phyloP scores from a whole-genome alignment of 345 rosid species.

The Iberis pinnata region DNA sequence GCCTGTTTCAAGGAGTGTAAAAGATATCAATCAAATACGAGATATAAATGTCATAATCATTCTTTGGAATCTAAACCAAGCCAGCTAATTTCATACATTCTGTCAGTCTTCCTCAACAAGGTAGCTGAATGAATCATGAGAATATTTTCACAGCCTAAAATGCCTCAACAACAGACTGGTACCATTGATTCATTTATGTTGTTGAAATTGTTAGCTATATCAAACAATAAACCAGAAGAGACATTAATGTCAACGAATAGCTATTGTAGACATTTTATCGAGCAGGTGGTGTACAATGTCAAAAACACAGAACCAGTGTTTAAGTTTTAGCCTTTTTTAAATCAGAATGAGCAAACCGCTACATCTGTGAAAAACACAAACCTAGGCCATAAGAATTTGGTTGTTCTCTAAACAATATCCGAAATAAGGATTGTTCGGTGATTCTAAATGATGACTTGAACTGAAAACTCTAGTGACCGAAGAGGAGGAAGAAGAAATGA shows the following conservation, averaged over 20 bases:
- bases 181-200: too few species aligned
- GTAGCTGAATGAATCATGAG: too few species aligned
- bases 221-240: neutral
- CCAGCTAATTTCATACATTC: neutral
- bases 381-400: too few species aligned
- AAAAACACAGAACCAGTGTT: neutral
- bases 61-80: neutral
- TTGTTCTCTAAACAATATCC: too few species aligned
- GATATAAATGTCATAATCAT: neutral
- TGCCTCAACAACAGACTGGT: too few species aligned
- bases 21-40: constrained; percentile 7
- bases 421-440: too few species aligned
- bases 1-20: neutral
- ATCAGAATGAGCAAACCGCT: neutral
- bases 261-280: neutral
- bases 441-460: too few species aligned
- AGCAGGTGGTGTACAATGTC: neutral
- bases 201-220: too few species aligned
- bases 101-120: too few species aligned
- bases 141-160: too few species aligned
- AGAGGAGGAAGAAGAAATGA: too few species aligned
- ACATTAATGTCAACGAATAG: neutral
- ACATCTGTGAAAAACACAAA: neutral
- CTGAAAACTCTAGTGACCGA: too few species aligned
- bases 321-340: neutral